Base-by-base conservation (phyloP, 306 rosid genomes). In the Quillaja saponaria region DNA sequence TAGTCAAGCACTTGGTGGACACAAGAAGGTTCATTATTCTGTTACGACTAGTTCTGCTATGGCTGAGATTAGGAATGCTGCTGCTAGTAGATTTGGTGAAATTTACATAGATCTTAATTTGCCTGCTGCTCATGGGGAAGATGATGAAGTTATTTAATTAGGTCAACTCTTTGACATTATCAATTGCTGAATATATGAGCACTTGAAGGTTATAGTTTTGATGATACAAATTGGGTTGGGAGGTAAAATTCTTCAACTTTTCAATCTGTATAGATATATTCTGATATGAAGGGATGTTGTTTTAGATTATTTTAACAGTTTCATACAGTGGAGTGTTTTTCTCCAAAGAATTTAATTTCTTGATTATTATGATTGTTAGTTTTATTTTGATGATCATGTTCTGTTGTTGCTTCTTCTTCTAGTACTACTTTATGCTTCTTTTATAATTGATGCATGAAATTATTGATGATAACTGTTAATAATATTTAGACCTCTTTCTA, bases 1-100 rank as follows among this genome's bases (percentile, higher is more conserved):
- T 38, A 74, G 84, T 13, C 87, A 80, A 53, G 87, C 85, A 15
- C 78, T 89, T 6, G 87, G 89, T 10, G 85, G 87, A 1, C 96
- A 89, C 71, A 86, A 72, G 75, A 82, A 81, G 73, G 76, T 73
- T 15, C 94, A 89, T 61, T 56, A 55, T 13, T 55, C 69, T 28
- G 28, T 57, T 33, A 1, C n/a, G n/a, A n/a, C 10, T n/a, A 44
- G 41, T 42, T 55, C 40, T 35, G 33, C 11, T 12, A 42, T 1
- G 11, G 44, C 48, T 28, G 63, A 57, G 14, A 45, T 61, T 52
- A 45, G 7, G 13, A 53, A 6, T 10, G 38, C 70, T 55, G 20
- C 74, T 1, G 14, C 59, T 11, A 41, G 49, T 18, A 41, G 51
- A 3, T 45, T 52, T 25, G 31, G 19, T 18, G 55, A 64, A 31